Conservation (phyloP, 1,284 basidiomycete species). For the Vanrija sp. region DNA sequence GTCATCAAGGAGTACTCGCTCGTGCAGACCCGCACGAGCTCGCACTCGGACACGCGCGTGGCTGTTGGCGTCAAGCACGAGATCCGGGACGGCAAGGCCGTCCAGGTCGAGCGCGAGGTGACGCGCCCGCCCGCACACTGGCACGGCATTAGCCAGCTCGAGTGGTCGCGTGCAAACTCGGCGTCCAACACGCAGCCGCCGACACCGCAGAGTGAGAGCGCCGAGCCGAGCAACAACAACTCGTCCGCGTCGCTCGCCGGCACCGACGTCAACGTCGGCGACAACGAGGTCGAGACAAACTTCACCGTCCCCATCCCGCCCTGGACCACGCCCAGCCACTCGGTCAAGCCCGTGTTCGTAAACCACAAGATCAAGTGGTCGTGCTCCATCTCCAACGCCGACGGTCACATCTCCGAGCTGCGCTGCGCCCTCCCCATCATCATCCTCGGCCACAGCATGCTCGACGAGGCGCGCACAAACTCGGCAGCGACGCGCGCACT, state of each 20-base stretch:
- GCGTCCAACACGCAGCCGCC: background rate
- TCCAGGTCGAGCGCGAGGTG: conserved; percentile 26
- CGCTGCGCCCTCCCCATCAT: conserved; percentile 84
- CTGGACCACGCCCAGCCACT: conserved; percentile 59
- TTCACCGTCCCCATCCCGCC: conserved; percentile 50
- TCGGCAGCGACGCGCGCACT: conserved; percentile 68
- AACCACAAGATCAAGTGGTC: conserved; percentile 61
- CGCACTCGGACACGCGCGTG: conserved; percentile 62
- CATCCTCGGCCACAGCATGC: conserved; percentile 67
- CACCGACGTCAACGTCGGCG: conserved; percentile 37
- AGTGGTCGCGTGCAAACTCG: conserved; percentile 1
- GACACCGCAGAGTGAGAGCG: background rate
- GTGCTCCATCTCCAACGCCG: conserved; percentile 69
- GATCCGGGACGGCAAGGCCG: conserved; percentile 60
- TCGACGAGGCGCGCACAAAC: conserved; percentile 67
- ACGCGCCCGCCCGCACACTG: conserved; percentile 27
- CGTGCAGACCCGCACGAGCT: conserved; percentile 59
- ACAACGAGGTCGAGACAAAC: conserved; percentile 52
- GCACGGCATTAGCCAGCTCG: conserved; percentile 4
- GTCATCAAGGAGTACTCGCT: conserved; percentile 67
- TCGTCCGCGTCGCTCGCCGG: conserved; percentile 10
- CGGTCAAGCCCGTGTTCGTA: conserved; percentile 61
- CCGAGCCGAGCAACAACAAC: background rate
- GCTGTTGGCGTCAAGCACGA: conserved; percentile 67
- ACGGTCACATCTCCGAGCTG: conserved; percentile 83